Conservation (phyloP, 1,284 basidiomycete genomes). For the Rhodotorula sp. region DNA sequence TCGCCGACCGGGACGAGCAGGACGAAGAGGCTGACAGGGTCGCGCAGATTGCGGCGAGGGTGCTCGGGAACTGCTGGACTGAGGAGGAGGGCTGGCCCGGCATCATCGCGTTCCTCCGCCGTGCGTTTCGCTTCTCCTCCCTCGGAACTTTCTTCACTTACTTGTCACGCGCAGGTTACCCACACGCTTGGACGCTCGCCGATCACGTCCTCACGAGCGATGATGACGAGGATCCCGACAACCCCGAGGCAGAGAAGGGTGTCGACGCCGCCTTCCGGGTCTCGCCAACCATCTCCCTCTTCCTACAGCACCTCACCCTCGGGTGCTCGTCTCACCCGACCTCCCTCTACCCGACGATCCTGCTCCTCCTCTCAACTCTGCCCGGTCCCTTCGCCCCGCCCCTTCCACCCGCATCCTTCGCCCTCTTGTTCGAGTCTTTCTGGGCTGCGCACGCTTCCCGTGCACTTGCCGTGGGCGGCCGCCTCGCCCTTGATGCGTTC, state of each 20-base stretch:
- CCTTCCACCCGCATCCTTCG: slow-evolving; percentile 48
- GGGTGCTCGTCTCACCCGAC: slow-evolving; percentile 74
- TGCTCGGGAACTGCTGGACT: slow-evolving; percentile 37
- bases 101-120: slow-evolving; percentile 32
- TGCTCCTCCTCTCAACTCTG: slow-evolving; percentile 76
- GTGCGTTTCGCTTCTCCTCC: slow-evolving; percentile 5
- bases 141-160: not conserved
- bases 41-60: slow-evolving; percentile 14
- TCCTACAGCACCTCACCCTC: slow-evolving; percentile 69
- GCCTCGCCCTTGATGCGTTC: slow-evolving; percentile 59
- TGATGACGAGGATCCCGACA: slow-evolving; percentile 22
- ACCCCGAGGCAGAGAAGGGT: not conserved
- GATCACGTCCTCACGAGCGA: slow-evolving; percentile 15
- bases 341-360: slow-evolving; percentile 72
- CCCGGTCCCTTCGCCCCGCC: slow-evolving; percentile 57
- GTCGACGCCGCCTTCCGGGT: slow-evolving; percentile 17
- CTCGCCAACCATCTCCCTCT: slow-evolving; percentile 49
- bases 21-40: slow-evolving; percentile 6
- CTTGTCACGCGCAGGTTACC: slow-evolving; percentile 24
- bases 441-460: slow-evolving; percentile 73
- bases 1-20: not conserved
- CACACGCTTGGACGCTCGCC: slow-evolving; percentile 48
- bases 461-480: slow-evolving; percentile 55
- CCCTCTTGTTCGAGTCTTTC: slow-evolving; percentile 67
- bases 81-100: slow-evolving; percentile 41